Evolutionary conservation across 768 basidiomycete species (phyloP).

Genomic region (Hemileccinum rubropunctum): DNA sequence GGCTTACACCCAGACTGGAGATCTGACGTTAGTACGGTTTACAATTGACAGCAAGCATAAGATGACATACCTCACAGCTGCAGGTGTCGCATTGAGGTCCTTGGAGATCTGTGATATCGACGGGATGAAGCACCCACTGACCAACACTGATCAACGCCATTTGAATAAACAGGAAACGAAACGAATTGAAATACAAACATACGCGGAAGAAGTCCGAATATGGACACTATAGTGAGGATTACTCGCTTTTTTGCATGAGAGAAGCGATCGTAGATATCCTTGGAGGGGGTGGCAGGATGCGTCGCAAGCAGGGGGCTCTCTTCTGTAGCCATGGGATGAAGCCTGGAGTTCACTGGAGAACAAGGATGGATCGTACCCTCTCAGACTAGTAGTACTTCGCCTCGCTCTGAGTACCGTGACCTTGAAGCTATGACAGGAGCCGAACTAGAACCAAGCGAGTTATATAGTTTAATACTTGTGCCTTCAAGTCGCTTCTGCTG

Average conservation of each 20-base stretch:
- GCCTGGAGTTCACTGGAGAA: too few species aligned
- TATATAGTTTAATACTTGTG: too few species aligned
- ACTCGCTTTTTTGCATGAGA: constrained; percentile 45
- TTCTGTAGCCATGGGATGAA: too few species aligned
- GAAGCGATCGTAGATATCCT: constrained; percentile 53
- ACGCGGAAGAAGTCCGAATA: constrained; percentile 65
- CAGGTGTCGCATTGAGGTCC: constrained; percentile 56
- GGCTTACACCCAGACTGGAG: constrained; percentile 46
- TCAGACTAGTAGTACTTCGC: too few species aligned
- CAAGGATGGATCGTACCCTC: too few species aligned
- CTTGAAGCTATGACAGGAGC: too few species aligned
- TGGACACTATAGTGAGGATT: constrained; percentile 58
- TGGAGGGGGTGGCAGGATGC: too few species aligned
- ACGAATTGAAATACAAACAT: constrained; percentile 14
- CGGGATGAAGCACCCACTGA: constrained; percentile 67
- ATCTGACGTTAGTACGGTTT: neutral
- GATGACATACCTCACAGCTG: constrained; percentile 50
- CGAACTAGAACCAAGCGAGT: too few species aligned
- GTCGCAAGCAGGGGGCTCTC: too few species aligned
- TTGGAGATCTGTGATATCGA: constrained; percentile 70
- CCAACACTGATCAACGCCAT: constrained; percentile 49
- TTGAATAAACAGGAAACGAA: neutral
- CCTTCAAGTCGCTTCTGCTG: too few species aligned
- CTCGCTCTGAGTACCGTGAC: too few species aligned
- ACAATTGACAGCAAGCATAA: neutral